Evolutionary conservation across 805 yeast species (phyloP), one percentile per base, ranked within the genome.

Genomic region (Saturnispora quitensis): DNA sequence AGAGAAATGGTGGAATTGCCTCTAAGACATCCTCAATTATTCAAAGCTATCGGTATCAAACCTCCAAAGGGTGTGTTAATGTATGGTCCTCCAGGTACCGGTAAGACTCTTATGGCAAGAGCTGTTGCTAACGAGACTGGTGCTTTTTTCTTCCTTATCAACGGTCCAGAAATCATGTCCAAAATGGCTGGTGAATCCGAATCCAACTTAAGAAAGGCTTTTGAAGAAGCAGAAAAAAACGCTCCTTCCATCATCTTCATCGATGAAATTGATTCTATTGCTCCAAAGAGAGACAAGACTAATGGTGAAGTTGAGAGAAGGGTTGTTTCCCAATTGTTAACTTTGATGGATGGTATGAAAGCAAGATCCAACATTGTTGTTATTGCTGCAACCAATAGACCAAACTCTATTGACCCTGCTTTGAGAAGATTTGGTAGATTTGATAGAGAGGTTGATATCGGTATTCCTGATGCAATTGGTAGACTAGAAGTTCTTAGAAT

Each of bases 51-150:
- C 65, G 99, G 99, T 80, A 93, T 93, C 68, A 93, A 93, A 70
- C 99, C 99, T 43, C 99, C 99, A 58, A 87, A 89, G 70, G 99
- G 99, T 75, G 89, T 93, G 55, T 79, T 93, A 65, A 87, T 88
- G 96, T 93, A 86, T 69, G 99, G 99, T 65, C 99, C 99, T 47
- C 99, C 99, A 34, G 99, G 99, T 81, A 93, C 99, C 15, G 99
- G 99, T 86, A 93, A 93, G 73, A 93, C 99, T 33, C 77, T 93
- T 60, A 89, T 93, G 96, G 99, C 99, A 2, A 84, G 99, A 69
- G 99, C 99, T n/a, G 99, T 93, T 50, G 99, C 99, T 46, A 93
- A 93, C 64, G 99, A 93, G 72, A 93, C 99, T 24, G 99, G 99
- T 66, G 99, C 99, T 1, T 93, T 93, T 69, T 93, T 93, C 80